Percentiles rank a stretch among this genome's conserved stretches.
These are phyloP conservation scores for Prasinococcaceae sp. DNA, from an alignment of 139 green algal species.

Conservation along the genomic window DNA sequence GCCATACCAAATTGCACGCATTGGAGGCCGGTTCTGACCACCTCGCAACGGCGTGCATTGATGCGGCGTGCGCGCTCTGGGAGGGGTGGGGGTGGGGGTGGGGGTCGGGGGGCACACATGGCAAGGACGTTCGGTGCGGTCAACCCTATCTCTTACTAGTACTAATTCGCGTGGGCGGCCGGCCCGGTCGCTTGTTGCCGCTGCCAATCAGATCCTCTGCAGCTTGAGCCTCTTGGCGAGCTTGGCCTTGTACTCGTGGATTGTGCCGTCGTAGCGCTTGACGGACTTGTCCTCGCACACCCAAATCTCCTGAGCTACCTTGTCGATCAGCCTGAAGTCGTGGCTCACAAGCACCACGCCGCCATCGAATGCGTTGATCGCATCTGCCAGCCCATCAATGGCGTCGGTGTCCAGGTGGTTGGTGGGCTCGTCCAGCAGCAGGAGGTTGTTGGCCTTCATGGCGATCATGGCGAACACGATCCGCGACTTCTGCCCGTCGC, in stretches of 20 bases:
- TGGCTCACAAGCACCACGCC: slow-evolving; percentile 77
- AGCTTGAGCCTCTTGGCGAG: no score
- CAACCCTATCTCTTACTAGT: no score
- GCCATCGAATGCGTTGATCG: slow-evolving; percentile 13
- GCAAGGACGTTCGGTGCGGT: no score
- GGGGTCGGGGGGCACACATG: no score
- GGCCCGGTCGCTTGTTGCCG: no score
- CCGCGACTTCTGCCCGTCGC: slow-evolving; percentile 61
- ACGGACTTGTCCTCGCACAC: slow-evolving; percentile 6
- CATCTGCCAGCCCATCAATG: slow-evolving; percentile 50
- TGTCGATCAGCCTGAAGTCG: slow-evolving; percentile 61
- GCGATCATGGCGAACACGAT: slow-evolving; percentile 55
- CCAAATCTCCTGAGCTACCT: slow-evolving; percentile 19
- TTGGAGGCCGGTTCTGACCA: no score
- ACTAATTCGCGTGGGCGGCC: no score
- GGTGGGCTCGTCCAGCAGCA: slow-evolving; percentile 49
- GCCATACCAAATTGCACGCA: no score
- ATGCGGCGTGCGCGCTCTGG: no score
- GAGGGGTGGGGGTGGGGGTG: no score
- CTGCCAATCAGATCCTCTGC: no score
- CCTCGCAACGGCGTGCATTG: no score
- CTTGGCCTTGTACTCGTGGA: slow-evolving; percentile 9
- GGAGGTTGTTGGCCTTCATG: slow-evolving; percentile 3
- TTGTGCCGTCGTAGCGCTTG: background rate
- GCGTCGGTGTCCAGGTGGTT: slow-evolving; percentile 86